phyloP scores from a whole-genome alignment of 1,284 basidiomycete genomes.

The Moesziomyces sp. region DNA sequence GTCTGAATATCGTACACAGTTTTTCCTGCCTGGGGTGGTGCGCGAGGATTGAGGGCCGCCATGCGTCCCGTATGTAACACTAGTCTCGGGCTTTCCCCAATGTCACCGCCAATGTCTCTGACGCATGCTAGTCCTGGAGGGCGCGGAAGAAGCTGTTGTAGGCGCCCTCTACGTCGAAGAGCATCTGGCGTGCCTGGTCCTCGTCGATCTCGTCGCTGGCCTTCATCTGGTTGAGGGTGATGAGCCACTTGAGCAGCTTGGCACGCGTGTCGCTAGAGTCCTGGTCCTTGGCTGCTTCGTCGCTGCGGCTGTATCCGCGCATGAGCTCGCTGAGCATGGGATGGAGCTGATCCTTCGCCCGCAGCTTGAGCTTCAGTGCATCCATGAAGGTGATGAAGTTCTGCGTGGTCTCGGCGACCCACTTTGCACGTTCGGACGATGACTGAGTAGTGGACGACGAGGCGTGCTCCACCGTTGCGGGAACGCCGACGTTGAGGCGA shows the following conservation, averaged over 20 bases:
- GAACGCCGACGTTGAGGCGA: conserved; percentile 88
- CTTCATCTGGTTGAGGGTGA: conserved; percentile 95
- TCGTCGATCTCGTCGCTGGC: conserved; percentile 96
- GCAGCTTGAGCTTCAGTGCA: conserved; percentile 87
- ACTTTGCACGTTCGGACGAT: conserved; percentile 86
- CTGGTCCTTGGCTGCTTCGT: conserved; percentile 75
- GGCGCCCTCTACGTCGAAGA: conserved; percentile 96
- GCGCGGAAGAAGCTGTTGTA: conserved; percentile 96
- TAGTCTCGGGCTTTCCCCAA: conserved; percentile 3
- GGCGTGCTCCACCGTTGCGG: conserved; percentile 91
- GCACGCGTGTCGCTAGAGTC: conserved; percentile 94
- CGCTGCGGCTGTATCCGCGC: conserved; percentile 72
- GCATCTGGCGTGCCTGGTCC: conserved; percentile 92
- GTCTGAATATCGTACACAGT: conserved; percentile 12
- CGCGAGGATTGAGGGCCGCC: conserved; percentile 32
- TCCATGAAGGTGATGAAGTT: conserved; percentile 98
- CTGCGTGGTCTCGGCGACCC: conserved; percentile 98
- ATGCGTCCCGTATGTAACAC: background rate
- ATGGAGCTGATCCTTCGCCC: conserved; percentile 96
- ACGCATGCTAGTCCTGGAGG: conserved; percentile 68
- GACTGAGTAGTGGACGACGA: conserved; percentile 70
- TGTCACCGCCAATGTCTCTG: background rate
- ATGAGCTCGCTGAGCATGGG: conserved; percentile 94
- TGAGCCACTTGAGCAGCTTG: conserved; percentile 94
- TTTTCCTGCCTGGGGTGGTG: conserved; percentile 53